phyloP scores from a whole-genome alignment of 371 early-diverging fungal species.

The Phascolomyces articulosus region DNA sequence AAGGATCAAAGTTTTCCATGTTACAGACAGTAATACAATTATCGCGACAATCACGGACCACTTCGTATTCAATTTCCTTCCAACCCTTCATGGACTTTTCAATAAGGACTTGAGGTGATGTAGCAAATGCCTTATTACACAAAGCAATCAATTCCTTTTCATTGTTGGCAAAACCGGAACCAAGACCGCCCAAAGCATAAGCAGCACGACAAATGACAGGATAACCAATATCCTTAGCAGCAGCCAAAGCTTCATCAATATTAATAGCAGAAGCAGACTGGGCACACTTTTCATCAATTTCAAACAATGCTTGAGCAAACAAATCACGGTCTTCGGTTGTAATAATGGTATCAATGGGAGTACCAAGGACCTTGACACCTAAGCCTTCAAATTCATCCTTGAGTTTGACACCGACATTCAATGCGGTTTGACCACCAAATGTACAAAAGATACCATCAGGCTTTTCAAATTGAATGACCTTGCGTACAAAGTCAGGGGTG shows the following conservation, averaged over 20 bases:
- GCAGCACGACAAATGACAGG: slow-evolving; percentile 95
- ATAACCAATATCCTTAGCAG: slow-evolving; percentile 86
- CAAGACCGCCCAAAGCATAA: slow-evolving; percentile 93
- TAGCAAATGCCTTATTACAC: slow-evolving; percentile 83
- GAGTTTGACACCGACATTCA: slow-evolving; percentile 91
- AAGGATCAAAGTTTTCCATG: slow-evolving; percentile 98
- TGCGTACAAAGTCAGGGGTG: slow-evolving; percentile 90
- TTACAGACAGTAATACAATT: slow-evolving; percentile 98
- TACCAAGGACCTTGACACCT: slow-evolving; percentile 94
- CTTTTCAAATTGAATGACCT: slow-evolving; percentile 89
- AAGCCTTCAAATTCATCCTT: slow-evolving; percentile 81
- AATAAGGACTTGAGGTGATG: slow-evolving; percentile 91
- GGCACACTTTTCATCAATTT: slow-evolving; percentile 89
- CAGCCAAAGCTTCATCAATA: slow-evolving; percentile 81
- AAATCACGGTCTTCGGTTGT: slow-evolving; percentile 94
- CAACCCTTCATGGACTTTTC: slow-evolving; percentile 97
- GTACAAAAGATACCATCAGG: slow-evolving; percentile 96
- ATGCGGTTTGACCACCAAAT: slow-evolving; percentile 96
- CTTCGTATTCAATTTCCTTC: slow-evolving; percentile 98
- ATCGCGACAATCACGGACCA: slow-evolving; percentile 89
- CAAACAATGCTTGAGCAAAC: slow-evolving; percentile 83
- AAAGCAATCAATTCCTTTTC: slow-evolving; percentile 77
- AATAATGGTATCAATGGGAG: slow-evolving; percentile 88
- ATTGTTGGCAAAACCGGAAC: slow-evolving; percentile 92
- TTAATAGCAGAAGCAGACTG: slow-evolving; percentile 76